Evolutionary conservation across 352 stramenopile species (phyloP).

Genomic region (Phytophthora multivora): DNA sequence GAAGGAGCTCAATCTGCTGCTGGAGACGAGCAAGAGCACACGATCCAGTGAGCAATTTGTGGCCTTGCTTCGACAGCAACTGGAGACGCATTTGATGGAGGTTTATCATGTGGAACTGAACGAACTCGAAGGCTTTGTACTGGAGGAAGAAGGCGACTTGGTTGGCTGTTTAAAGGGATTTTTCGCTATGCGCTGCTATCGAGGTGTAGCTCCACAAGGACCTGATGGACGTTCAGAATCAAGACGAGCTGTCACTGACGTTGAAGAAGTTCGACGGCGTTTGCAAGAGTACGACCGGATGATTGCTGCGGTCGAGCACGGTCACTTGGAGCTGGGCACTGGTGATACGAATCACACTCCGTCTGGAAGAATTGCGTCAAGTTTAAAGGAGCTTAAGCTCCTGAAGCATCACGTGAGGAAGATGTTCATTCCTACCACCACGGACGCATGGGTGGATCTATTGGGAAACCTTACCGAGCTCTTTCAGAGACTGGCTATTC

Average conservation of each 20-base stretch:
- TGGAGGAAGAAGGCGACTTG: slow-evolving; percentile 43
- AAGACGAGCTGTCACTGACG: slow-evolving; percentile 11
- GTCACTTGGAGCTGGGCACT: too few relatives aligned
- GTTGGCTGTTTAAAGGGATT: slow-evolving; percentile 40
- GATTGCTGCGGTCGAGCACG: slow-evolving; percentile 1
- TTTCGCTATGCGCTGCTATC: slow-evolving; percentile 41
- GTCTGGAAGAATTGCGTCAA: slow-evolving; percentile 9
- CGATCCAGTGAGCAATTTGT: slow-evolving; percentile 40
- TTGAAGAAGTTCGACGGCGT: slow-evolving; percentile 25
- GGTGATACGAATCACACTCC: background rate
- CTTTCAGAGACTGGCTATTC: slow-evolving; percentile 24
- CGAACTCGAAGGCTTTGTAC: slow-evolving; percentile 23
- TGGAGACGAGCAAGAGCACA: slow-evolving; percentile 25
- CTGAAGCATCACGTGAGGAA: slow-evolving; percentile 21
- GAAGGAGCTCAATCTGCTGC: slow-evolving; percentile 48
- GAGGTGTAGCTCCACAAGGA: slow-evolving; percentile 10
- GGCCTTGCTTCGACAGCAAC: slow-evolving; percentile 47
- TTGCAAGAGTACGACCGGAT: slow-evolving; percentile 39
- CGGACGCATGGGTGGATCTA: slow-evolving; percentile 8
- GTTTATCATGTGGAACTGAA: slow-evolving; percentile 39
- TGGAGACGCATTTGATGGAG: slow-evolving; percentile 55
- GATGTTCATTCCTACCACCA: slow-evolving; percentile 12
- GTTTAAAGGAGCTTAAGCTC: slow-evolving; percentile 9
- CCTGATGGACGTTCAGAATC: slow-evolving; percentile 1
- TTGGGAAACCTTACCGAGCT: slow-evolving; percentile 7